phyloP scores from a whole-genome alignment of 768 basidiomycete species.

The Hemileccinum rubropunctum region DNA sequence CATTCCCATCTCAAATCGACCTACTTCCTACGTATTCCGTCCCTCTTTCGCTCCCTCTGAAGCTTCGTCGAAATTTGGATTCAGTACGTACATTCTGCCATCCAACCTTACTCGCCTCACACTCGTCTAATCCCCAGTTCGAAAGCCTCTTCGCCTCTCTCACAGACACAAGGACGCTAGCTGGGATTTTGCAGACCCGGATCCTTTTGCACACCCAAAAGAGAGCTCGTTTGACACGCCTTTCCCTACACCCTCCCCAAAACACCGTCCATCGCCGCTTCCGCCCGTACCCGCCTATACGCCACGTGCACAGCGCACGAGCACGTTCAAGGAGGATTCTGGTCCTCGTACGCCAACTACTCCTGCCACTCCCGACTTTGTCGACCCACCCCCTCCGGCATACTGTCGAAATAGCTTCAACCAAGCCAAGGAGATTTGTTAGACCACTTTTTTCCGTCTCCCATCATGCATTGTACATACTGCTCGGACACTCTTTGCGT shows the following conservation, averaged over 20 bases:
- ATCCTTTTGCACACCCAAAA: slow-evolving; percentile 12
- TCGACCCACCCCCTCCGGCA: slow-evolving; percentile 29
- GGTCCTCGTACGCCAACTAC: slow-evolving; percentile 17
- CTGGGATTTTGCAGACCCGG: slow-evolving; percentile 33
- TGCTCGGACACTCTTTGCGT: not conserved
- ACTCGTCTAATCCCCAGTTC: slow-evolving; percentile 5
- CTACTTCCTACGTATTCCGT: not conserved
- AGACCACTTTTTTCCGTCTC: too few species aligned
- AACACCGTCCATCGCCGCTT: slow-evolving; percentile 17
- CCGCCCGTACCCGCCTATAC: not conserved
- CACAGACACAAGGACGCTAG: slow-evolving; percentile 16
- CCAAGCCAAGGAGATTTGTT: too few species aligned
- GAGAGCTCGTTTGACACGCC: slow-evolving; percentile 1
- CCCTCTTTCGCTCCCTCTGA: slow-evolving; percentile 25
- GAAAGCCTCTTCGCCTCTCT: slow-evolving; percentile 25
- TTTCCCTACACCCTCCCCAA: not conserved
- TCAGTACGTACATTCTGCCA: slow-evolving; percentile 15
- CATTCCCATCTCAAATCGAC: slow-evolving; percentile 8
- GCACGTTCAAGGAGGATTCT: slow-evolving; percentile 18
- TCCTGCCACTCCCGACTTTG: slow-evolving; percentile 5
- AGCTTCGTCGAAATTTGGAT: slow-evolving; percentile 27
- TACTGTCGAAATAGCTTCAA: slow-evolving; percentile 16
- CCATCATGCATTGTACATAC: not conserved
- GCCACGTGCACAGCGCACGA: slow-evolving; percentile 10
- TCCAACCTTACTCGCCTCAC: too few species aligned